Evolutionary conservation across 2,329 filamentous ascomycete genomes (phyloP), one percentile per base, ranked within the genome.

Genomic region (Aspergillus luchuensis): DNA sequence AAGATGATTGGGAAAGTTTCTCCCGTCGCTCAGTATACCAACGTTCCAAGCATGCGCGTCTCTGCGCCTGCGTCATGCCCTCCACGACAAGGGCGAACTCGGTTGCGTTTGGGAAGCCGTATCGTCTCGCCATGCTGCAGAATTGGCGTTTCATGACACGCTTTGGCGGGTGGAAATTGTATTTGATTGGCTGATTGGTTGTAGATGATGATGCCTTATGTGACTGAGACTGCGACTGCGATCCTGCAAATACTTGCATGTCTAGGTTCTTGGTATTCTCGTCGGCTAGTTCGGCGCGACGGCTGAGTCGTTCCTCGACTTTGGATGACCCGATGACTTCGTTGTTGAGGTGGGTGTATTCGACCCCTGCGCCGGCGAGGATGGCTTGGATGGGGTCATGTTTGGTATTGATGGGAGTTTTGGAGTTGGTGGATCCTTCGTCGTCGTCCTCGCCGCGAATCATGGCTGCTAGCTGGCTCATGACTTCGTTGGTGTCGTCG

Each of bases 311-410:
- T 64, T 91, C 89, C 77, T 99, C 95, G n/a, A 97, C 85, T 67
- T 90, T 91, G n/a, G 90, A 95, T 0, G 91, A 89, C 10, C 95
- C 95, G 59, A 99, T 87, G 13, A 99, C 93, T 76, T 99, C 93
- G 1, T 91, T 92, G 73, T 99, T 99, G 68, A 98, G 91, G 72
- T 99, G 95, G 0, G 92, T 96, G 74, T 99, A 99, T 71, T 95
- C 89, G 0, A 99, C 93, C 2, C 95, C 95, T 0, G 91, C 92
- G 7, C 89, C 87, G 2, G 91, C 87, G 1, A 99, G 85, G 63
- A 99, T 98, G 2, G 92, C 95, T 67, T 94, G 90, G 33, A 98
- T 85, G 0, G 91, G 89, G 69, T 98, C 91, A 50, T 84, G 80
- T 59, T 78, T 88, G 28, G 41, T 17, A 6, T 21, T 30, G 39